Base-by-base conservation (phyloP, 2,329 filamentous ascomycete species). In the Dothideomycetidae sp. region DNA sequence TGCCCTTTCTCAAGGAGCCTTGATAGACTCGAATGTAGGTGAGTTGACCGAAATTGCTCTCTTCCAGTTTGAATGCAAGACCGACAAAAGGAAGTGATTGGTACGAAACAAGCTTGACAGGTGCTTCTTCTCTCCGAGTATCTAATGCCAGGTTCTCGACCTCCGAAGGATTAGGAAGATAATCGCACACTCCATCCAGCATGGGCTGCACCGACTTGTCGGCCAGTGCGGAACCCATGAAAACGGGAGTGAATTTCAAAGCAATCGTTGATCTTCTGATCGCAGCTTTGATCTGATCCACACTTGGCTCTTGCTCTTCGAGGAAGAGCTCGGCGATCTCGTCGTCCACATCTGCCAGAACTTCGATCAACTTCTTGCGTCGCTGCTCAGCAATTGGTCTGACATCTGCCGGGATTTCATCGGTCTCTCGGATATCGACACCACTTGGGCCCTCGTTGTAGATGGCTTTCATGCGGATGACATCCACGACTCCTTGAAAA, bases 1-100 rank as follows among this genome's bases (percentile, higher is more conserved):
- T 72, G 34, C 86, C 83, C 70, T 93, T 96, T 57, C 69, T 79
- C 42, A 98, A 67, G 14, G 78, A 78, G 49, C 90, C 90, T 62
- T 98, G 90, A 65, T 98, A 98, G 41, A 98, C 90, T 50, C 90
- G 84, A 46, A 98, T 92, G 59, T 98, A 98, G 38, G 90, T 98
- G 54, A 98, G 73, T 61, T 98, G 90, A 30, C 90, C 90, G 53
- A 93, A 98, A 59, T 93, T 94, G 63, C 88, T 93, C 63, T 98
- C 90, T 68, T 98, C 90, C 14, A 98, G 75, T 70, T 98, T 98
- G 70, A 98, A 98, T 7, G 90, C 90, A 45, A 98, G 70, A 34
- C 90, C 90, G 39, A 94, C 85, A 53, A 96, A 94, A 0, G 90
- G 90, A 15, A 93, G 68, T 14, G 82, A 80, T 61, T 92, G 90